A percentile compares a stretch with the other conserved stretches of the same genome.
These are phyloP conservation scores for Catharanthus roseus DNA, from an alignment of 257 asterid species.

Conservation along the genomic window DNA sequence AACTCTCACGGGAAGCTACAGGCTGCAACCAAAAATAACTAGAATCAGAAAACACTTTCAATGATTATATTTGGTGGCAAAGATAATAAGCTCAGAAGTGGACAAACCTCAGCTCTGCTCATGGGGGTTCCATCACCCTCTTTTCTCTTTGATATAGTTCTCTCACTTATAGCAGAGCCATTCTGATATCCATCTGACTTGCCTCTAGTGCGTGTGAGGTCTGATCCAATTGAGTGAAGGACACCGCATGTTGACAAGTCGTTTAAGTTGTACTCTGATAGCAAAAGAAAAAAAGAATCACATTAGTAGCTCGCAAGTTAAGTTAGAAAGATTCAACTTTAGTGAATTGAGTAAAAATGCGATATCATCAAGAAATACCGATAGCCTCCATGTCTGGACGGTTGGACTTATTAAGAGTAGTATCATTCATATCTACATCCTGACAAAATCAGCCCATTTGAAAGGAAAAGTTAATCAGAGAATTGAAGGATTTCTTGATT, in stretches of 20 bases:
- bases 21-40: conserved; percentile 42
- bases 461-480: conserved; percentile 13
- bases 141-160: conserved; percentile 38
- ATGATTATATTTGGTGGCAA: neutral
- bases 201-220: conserved; percentile 67
- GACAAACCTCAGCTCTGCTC: conserved; percentile 66
- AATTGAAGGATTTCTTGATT: conserved; percentile 8
- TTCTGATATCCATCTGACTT: conserved; percentile 36
- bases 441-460: conserved; percentile 28
- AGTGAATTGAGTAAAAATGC: conserved; percentile 3
- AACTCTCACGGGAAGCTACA: conserved; percentile 74
- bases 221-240: conserved; percentile 88
- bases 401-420: conserved; percentile 34
- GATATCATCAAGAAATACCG: conserved; percentile 26
- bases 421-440: conserved; percentile 50
- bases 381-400: conserved; percentile 29
- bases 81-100: neutral
- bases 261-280: conserved; percentile 38
- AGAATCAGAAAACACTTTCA: neutral
- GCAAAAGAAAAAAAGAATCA: conserved; percentile 1
- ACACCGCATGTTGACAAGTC: conserved; percentile 91
- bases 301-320: neutral
- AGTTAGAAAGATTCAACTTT: neutral
- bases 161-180: conserved; percentile 48
- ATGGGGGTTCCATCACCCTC: conserved; percentile 62